phyloP scores from a whole-genome alignment of 495 filamentous ascomycete genomes.

The Astrothelium subdiscretum region DNA sequence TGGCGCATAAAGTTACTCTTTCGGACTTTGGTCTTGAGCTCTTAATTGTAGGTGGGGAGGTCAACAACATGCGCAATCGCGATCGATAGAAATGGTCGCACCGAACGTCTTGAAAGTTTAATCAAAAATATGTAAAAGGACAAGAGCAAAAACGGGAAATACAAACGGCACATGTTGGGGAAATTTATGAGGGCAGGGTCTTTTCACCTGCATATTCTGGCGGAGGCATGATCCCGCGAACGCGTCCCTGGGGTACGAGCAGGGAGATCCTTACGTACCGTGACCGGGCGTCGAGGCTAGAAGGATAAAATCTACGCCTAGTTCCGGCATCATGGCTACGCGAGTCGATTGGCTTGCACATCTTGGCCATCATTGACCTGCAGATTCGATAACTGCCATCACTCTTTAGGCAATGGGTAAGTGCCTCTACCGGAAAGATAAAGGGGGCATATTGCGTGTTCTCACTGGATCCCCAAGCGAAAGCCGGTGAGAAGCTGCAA shows the following conservation, averaged over 20 bases:
- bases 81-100: not conserved
- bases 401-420: not conserved
- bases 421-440: not conserved
- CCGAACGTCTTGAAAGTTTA: too few relatives aligned
- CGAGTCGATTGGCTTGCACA: not conserved
- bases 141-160: not conserved
- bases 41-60: not conserved
- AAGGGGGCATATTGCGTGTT: not conserved
- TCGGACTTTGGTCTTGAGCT: not conserved
- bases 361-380: not conserved
- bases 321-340: not conserved
- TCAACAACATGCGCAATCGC: not conserved
- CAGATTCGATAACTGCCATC: not conserved
- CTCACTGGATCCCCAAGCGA: not conserved
- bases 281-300: not conserved
- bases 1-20: not conserved
- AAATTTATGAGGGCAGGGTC: not conserved
- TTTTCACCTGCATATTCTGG: not conserved
- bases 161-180: not conserved
- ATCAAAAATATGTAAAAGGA: too few relatives aligned
- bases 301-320: not conserved
- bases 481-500: not conserved
- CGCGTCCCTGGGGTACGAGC: not conserved
- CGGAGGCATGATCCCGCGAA: not conserved
- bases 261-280: not conserved